These are phyloP conservation scores for Metarhizium album DNA, from an alignment of 2,329 filamentous ascomycete genomes.

Conservation along the genomic window DNA sequence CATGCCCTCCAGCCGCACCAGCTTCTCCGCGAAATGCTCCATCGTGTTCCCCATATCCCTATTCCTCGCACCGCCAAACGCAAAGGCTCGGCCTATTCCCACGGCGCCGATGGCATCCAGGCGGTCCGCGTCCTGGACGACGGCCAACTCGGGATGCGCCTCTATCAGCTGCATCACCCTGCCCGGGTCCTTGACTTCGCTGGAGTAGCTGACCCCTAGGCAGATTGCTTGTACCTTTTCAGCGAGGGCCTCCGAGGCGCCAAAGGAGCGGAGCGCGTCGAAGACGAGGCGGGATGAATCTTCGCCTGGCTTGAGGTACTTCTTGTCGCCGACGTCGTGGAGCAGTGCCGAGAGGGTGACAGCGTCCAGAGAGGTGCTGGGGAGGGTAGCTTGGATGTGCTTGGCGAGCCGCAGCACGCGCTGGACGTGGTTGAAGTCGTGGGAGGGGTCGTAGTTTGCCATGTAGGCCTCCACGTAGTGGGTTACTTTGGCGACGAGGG, in stretches of 20 bases:
- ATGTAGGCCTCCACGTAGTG: slow-evolving; percentile 61
- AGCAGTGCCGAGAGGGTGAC: slow-evolving; percentile 63
- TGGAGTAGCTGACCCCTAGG: slow-evolving; percentile 65
- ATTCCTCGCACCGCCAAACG: slow-evolving; percentile 56
- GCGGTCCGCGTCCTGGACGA: slow-evolving; percentile 87
- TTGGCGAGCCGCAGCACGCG: slow-evolving; percentile 68
- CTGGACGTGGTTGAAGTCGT: slow-evolving; percentile 77
- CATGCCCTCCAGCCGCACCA: slow-evolving; percentile 52
- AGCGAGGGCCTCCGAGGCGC: slow-evolving; percentile 48
- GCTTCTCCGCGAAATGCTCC: slow-evolving; percentile 66
- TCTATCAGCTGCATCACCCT: slow-evolving; percentile 51
- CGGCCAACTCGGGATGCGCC: slow-evolving; percentile 49
- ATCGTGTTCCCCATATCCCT: slow-evolving; percentile 54
- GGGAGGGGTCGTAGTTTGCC: slow-evolving; percentile 70
- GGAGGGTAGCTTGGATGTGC: slow-evolving; percentile 46
- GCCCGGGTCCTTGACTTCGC: slow-evolving; percentile 56
- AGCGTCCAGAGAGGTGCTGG: slow-evolving; percentile 27
- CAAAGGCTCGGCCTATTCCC: slow-evolving; percentile 58
- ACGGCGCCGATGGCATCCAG: slow-evolving; percentile 86
- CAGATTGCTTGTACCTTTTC: slow-evolving; percentile 60
- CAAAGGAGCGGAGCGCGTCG: slow-evolving; percentile 42
- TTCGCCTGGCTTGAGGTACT: slow-evolving; percentile 55
- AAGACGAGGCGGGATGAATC: slow-evolving; percentile 45
- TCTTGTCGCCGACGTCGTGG: slow-evolving; percentile 85
- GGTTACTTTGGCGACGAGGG: slow-evolving; percentile 45